Evolutionary conservation across 2,329 filamentous ascomycete species (phyloP).

Genomic region (Alternaria hordeiaustralica): DNA sequence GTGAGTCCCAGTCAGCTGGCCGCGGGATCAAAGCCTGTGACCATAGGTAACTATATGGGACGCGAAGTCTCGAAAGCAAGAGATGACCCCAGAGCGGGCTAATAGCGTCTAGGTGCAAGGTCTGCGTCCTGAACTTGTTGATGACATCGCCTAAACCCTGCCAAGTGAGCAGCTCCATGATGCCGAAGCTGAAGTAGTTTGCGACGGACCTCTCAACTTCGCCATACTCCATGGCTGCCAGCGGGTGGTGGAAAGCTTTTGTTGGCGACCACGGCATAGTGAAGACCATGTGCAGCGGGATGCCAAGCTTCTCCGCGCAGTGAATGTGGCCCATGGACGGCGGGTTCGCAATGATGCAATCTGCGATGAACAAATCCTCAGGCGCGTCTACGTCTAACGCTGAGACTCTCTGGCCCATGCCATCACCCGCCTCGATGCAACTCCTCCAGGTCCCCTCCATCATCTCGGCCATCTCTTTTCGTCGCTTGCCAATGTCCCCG

Average conservation of each 20-base stretch:
- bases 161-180: constrained; percentile 60
- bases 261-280: constrained; percentile 66
- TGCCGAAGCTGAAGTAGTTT: constrained; percentile 56
- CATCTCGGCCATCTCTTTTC: constrained; percentile 36
- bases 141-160: constrained; percentile 58
- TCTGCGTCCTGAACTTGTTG: constrained; percentile 51
- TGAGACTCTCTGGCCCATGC: constrained; percentile 16
- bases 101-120: constrained; percentile 51
- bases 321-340: constrained; percentile 58
- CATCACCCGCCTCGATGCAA: constrained; percentile 50
- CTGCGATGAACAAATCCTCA: constrained; percentile 73
- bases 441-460: constrained; percentile 45
- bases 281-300: constrained; percentile 83
- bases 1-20: constrained; percentile 28
- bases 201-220: constrained; percentile 43
- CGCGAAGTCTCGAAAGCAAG: constrained; percentile 47
- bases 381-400: constrained; percentile 19
- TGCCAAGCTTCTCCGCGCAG: constrained; percentile 73
- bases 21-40: constrained; percentile 48
- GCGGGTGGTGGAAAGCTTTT: constrained; percentile 56
- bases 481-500: constrained; percentile 45
- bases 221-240: constrained; percentile 55
- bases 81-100: constrained; percentile 49
- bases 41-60: constrained; percentile 57
- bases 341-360: constrained; percentile 48